Evolutionary conservation across 2,329 filamentous ascomycete species (phyloP).

Genomic region (Aspergillus aculeatus): DNA sequence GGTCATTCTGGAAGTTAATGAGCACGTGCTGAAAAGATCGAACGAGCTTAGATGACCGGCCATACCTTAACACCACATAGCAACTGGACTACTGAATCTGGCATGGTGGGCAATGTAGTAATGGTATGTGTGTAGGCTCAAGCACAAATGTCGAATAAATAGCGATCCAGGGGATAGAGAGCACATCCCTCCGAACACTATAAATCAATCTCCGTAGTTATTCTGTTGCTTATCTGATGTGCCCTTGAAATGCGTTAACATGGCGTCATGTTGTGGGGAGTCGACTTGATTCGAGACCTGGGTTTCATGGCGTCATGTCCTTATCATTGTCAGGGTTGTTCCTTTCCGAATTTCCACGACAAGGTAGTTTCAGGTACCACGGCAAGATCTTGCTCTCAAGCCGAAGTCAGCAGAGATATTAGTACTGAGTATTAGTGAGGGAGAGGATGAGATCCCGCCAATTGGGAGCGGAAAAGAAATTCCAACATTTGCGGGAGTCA

Average conservation of each 20-base stretch:
- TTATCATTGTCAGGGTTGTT: neutral
- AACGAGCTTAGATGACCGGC: neutral
- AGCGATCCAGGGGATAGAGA: neutral
- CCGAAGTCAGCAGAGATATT: neutral
- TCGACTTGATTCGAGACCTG: neutral
- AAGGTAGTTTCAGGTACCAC: neutral
- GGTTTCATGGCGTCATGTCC: slow-evolving; percentile 9
- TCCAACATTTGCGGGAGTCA: too few relatives aligned
- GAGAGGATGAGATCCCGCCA: neutral
- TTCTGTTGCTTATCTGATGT: neutral
- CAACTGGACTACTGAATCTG: slow-evolving; percentile 53
- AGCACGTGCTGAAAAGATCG: neutral
- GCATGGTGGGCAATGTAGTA: slow-evolving; percentile 35
- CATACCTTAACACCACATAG: slow-evolving; percentile 54
- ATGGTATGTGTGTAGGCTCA: neutral
- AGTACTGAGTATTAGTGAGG: neutral
- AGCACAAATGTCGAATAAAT: neutral
- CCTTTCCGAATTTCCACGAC: neutral
- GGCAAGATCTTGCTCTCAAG: neutral
- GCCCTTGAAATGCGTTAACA: neutral
- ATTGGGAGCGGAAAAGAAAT: neutral
- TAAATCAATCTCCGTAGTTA: neutral
- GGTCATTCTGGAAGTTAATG: slow-evolving; percentile 53
- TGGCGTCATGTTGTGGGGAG: slow-evolving; percentile 14
- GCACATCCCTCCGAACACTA: neutral